A percentile compares a stretch with the other conserved stretches of the same genome.
Evolutionary conservation across 140 eudicot species (phyloP).

Genomic region (Ambrosia hybrid): DNA sequence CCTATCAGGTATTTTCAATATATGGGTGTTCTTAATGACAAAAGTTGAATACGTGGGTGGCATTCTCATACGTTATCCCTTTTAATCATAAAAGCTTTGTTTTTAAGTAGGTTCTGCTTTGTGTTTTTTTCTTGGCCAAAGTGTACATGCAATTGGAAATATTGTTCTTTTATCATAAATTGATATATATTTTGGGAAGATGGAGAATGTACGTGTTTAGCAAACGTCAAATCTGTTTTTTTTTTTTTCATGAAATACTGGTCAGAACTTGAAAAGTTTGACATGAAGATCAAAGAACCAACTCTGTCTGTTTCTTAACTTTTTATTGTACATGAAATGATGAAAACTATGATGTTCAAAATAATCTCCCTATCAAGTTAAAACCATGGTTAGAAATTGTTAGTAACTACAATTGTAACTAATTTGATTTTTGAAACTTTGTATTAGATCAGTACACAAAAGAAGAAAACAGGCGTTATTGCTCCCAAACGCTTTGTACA

Average conservation of each 20-base stretch:
- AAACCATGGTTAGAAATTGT: background rate
- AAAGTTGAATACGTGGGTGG: background rate
- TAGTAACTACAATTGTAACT: slow-evolving; percentile 2
- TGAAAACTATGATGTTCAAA: too few species aligned
- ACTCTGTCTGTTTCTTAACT: too few species aligned
- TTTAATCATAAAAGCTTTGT: background rate
- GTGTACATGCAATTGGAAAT: slow-evolving; percentile 2
- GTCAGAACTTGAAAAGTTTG: background rate
- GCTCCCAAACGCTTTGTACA: slow-evolving; percentile 99
- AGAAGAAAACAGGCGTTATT: slow-evolving; percentile 97
- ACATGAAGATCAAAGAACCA: too few species aligned
- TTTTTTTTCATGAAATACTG: background rate
- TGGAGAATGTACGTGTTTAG: background rate
- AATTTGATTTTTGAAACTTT: slow-evolving; percentile 28
- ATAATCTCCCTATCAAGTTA: too few species aligned
- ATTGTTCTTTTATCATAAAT: background rate
- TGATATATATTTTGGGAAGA: background rate
- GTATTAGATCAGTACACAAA: slow-evolving; percentile 81
- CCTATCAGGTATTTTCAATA: background rate
- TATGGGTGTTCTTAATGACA: background rate
- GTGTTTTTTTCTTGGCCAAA: background rate
- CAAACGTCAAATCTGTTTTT: background rate
- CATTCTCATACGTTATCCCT: background rate
- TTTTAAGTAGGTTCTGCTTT: background rate
- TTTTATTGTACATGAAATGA: too few species aligned